These are phyloP conservation scores for Coniferiporia sulphurascens DNA, from an alignment of 1,284 basidiomycete genomes.

Conservation along the genomic window DNA sequence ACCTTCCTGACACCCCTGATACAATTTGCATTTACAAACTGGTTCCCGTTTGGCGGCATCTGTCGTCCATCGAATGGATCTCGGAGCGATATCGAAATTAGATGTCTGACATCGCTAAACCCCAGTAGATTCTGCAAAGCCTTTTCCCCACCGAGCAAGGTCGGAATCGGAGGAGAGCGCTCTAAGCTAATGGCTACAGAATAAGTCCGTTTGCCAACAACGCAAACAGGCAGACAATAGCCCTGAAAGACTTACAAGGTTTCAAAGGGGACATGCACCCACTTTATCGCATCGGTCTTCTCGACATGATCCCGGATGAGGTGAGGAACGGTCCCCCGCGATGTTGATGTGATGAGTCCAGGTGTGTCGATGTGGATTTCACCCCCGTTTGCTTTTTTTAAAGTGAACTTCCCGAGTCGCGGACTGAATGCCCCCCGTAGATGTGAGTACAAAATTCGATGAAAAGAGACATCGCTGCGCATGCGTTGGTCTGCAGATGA, in stretches of 20 bases:
- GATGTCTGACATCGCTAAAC: slow-evolving; percentile 42
- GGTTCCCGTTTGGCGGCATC: slow-evolving; percentile 66
- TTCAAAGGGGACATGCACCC: slow-evolving; percentile 71
- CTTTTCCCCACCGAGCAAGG: slow-evolving; percentile 42
- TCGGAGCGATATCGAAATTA: slow-evolving; percentile 56
- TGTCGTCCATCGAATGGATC: slow-evolving; percentile 59
- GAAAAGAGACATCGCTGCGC: slow-evolving; percentile 4
- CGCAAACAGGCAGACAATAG: neutral
- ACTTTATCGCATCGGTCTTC: slow-evolving; percentile 45
- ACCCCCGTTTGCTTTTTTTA: neutral
- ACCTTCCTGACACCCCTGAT: slow-evolving; percentile 72
- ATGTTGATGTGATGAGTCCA: slow-evolving; percentile 54
- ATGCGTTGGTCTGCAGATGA: neutral
- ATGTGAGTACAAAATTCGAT: neutral
- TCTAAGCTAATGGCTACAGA: slow-evolving; percentile 45
- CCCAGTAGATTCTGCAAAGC: slow-evolving; percentile 59
- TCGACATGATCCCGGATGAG: slow-evolving; percentile 59
- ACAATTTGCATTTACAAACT: slow-evolving; percentile 50
- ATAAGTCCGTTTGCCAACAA: slow-evolving; percentile 5
- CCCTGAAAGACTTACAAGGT: slow-evolving; percentile 59
- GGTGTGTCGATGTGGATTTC: slow-evolving; percentile 50
- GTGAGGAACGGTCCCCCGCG: slow-evolving; percentile 70
- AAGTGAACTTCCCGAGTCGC: slow-evolving; percentile 2
- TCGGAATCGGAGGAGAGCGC: slow-evolving; percentile 53
- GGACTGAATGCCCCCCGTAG: slow-evolving; percentile 2